Evolutionary conservation across 805 yeast species (phyloP).

Genomic region (Myxozyma lipomycoides): DNA sequence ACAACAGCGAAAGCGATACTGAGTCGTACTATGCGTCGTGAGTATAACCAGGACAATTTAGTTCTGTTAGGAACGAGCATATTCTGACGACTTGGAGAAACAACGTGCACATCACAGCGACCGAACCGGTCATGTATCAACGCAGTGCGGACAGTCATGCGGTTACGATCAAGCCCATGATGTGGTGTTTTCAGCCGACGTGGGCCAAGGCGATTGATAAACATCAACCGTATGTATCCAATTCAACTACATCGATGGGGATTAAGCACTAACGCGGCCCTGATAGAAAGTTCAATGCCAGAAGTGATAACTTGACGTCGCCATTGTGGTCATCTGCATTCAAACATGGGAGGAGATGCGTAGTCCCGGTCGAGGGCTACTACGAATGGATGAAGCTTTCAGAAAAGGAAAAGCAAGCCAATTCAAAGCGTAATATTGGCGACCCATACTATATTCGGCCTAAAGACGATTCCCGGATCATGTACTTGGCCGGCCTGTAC

Average conservation of each 20-base stretch:
- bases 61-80: background rate
- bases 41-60: constrained; percentile 25
- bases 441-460: constrained; percentile 65
- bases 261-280: background rate
- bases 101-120: constrained; percentile 20
- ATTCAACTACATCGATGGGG: background rate
- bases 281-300: constrained; percentile 53
- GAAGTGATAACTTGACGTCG: constrained; percentile 55
- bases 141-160: background rate
- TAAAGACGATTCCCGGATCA: constrained; percentile 45
- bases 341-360: constrained; percentile 53
- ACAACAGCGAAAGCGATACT: too few species aligned
- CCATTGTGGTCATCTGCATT: constrained; percentile 56
- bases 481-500: constrained; percentile 65
- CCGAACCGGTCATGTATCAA: constrained; percentile 20
- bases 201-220: constrained; percentile 51
- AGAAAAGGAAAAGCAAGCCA: constrained; percentile 7
- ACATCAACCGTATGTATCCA: constrained; percentile 32
- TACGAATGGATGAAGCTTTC: constrained; percentile 64
- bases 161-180: constrained; percentile 49
- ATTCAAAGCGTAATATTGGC: constrained; percentile 32
- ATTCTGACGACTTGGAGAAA: constrained; percentile 3
- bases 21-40: constrained; percentile 41
- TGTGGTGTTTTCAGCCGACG: constrained; percentile 74
- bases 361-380: constrained; percentile 77